Percentiles rank a stretch among this genome's conserved stretches.
Conservation (phyloP, 768 basidiomycete genomes). For the Roridomyces roridus region DNA sequence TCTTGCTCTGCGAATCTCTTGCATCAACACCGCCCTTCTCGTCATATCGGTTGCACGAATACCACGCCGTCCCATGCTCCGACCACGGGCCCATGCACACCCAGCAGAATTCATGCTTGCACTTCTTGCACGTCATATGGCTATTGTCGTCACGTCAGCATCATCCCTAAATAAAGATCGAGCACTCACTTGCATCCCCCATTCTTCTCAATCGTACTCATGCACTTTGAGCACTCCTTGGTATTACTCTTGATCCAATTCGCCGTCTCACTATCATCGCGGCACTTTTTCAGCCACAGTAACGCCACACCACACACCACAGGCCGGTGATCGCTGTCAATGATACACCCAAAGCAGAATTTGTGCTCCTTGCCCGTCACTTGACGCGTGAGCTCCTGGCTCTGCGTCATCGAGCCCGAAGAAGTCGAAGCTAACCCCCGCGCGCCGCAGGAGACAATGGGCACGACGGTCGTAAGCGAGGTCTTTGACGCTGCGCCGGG, state of each 20-base stretch:
- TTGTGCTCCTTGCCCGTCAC: conserved; percentile 61
- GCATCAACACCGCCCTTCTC: conserved; percentile 89
- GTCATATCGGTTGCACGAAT: conserved; percentile 97
- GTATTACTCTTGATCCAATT: conserved; percentile 99
- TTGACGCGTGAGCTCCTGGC: conserved; percentile 34
- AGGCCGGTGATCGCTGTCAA: conserved; percentile 90
- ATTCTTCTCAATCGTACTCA: conserved; percentile 99
- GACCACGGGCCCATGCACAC: conserved; percentile 99
- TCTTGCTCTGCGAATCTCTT: conserved; percentile 89
- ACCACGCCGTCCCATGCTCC: conserved; percentile 97
- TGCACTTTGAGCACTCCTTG: conserved; percentile 95
- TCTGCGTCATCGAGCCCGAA: conserved; percentile 37
- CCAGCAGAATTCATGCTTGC: conserved; percentile 99
- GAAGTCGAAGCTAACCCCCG: conserved; percentile 47
- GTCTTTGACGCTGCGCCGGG: conserved; percentile 77
- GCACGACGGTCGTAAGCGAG: conserved; percentile 79
- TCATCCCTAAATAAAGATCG: conserved; percentile 5
- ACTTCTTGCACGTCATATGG: conserved; percentile 99
- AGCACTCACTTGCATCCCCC: conserved; percentile 96
- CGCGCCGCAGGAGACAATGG: conserved; percentile 87
- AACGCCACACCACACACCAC: conserved; percentile 87
- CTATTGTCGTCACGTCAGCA: conserved; percentile 45
- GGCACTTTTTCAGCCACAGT: conserved; percentile 97
- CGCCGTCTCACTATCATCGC: conserved; percentile 96
- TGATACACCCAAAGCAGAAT: conserved; percentile 95